Evolutionary conservation across 2,329 filamentous ascomycete species (phyloP).

Genomic region (Aplosporella prunicola): DNA sequence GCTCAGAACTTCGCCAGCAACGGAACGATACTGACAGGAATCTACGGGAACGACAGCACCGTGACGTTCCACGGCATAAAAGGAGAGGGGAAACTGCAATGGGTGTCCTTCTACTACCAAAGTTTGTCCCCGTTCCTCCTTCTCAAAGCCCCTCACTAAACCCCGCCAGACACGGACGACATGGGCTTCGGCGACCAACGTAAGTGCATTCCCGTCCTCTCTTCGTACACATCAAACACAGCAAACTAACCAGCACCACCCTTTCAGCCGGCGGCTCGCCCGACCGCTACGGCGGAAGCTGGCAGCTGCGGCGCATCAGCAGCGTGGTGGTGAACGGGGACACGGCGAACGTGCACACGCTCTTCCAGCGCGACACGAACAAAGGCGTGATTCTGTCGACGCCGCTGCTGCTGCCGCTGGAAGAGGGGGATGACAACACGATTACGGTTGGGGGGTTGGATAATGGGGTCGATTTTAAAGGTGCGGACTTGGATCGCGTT

Average conservation of each 20-base stretch:
- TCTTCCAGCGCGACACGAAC: constrained; percentile 47
- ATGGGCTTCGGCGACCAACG: constrained; percentile 49
- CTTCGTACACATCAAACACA: not conserved
- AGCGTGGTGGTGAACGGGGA: constrained; percentile 51
- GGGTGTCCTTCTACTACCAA: constrained; percentile 51
- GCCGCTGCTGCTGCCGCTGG: constrained; percentile 44
- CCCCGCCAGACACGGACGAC: constrained; percentile 40
- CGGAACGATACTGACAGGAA: constrained; percentile 42
- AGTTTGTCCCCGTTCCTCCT: constrained; percentile 16
- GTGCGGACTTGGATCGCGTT: constrained; percentile 50
- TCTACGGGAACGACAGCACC: constrained; percentile 47
- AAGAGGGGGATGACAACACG: constrained; percentile 47
- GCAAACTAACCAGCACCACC: not conserved
- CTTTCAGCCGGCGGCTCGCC: constrained; percentile 41
- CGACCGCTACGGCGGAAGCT: constrained; percentile 50
- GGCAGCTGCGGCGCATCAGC: constrained; percentile 51
- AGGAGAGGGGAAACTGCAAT: constrained; percentile 44
- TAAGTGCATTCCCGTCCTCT: not conserved
- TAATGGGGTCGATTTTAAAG: constrained; percentile 49
- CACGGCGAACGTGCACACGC: constrained; percentile 39
- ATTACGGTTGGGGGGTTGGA: constrained; percentile 49
- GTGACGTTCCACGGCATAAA: constrained; percentile 42
- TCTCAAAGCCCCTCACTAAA: not conserved
- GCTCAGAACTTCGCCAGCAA: constrained; percentile 37
- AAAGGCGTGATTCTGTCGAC: constrained; percentile 53